phyloP scores from a whole-genome alignment of 805 yeast genomes.

The Cyberlindnera galapagoensis region DNA sequence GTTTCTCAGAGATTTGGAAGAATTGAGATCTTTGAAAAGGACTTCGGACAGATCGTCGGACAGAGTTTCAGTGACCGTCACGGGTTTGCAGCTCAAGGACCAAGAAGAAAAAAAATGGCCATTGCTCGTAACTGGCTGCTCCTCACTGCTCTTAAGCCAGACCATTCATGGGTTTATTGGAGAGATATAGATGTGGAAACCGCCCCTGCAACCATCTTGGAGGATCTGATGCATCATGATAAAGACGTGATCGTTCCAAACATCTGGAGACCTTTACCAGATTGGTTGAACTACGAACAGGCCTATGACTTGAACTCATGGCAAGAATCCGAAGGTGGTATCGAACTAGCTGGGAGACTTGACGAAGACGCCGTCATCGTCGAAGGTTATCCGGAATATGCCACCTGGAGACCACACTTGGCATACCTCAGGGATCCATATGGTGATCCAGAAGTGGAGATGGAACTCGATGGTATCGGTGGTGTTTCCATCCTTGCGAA shows the following conservation, averaged over 20 bases:
- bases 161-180: slow-evolving; percentile 97
- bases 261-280: slow-evolving; percentile 87
- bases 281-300: slow-evolving; percentile 79
- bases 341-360: slow-evolving; percentile 65
- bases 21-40: slow-evolving; percentile 84
- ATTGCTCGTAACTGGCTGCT: slow-evolving; percentile 93
- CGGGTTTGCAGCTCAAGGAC: slow-evolving; percentile 95
- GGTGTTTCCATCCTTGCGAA: slow-evolving; percentile 91
- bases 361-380: slow-evolving; percentile 96
- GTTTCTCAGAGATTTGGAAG: slow-evolving; percentile 64
- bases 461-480: slow-evolving; percentile 94
- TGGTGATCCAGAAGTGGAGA: slow-evolving; percentile 90
- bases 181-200: slow-evolving; percentile 97
- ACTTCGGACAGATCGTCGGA: slow-evolving; percentile 89
- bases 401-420: slow-evolving; percentile 96
- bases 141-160: slow-evolving; percentile 79
- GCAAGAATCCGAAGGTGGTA: slow-evolving; percentile 81
- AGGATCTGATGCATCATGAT: slow-evolving; percentile 88
- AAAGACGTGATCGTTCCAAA: slow-evolving; percentile 92
- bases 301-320: slow-evolving; percentile 82
- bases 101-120: slow-evolving; percentile 92
- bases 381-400: slow-evolving; percentile 95
- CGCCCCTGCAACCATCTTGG: slow-evolving; percentile 75
- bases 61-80: slow-evolving; percentile 92
- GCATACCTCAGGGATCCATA: slow-evolving; percentile 93